These are phyloP conservation scores for Pleurotus citrinopileatus DNA, from an alignment of 768 basidiomycete genomes.

Conservation along the genomic window DNA sequence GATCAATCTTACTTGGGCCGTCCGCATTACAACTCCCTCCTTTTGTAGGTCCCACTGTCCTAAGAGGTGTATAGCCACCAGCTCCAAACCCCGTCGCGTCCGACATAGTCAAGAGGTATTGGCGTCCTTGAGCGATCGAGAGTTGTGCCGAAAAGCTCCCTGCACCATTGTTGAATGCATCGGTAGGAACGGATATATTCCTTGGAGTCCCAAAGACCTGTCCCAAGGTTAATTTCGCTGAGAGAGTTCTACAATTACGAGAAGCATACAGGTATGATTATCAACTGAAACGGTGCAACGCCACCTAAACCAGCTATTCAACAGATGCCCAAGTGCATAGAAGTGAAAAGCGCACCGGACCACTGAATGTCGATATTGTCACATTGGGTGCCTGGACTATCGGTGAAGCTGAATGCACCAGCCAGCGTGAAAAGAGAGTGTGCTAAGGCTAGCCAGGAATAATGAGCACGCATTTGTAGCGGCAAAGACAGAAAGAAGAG, in stretches of 20 bases:
- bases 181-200: constrained; percentile 52
- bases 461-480: constrained; percentile 15
- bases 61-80: constrained; percentile 52
- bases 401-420: constrained; percentile 45
- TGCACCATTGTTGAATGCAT: constrained; percentile 50
- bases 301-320: constrained; percentile 42
- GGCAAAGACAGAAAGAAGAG: constrained; percentile 13
- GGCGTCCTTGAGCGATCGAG: constrained; percentile 32
- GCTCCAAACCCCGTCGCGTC: constrained; percentile 68
- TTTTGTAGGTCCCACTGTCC: constrained; percentile 45
- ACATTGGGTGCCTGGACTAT: constrained; percentile 50
- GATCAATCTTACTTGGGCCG: constrained; percentile 30
- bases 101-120: constrained; percentile 63
- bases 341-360: constrained; percentile 43
- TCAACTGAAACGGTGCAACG: constrained; percentile 46
- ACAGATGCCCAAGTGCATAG: neutral
- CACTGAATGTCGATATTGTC: constrained; percentile 59
- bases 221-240: constrained; percentile 12
- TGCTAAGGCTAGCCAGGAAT: neutral
- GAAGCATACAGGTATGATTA: constrained; percentile 53
- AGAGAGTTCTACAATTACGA: too few relatives aligned
- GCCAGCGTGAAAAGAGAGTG: constrained; percentile 13
- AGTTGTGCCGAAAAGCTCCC: constrained; percentile 52
- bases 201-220: constrained; percentile 53
- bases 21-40: constrained; percentile 52